phyloP scores from a whole-genome alignment of 106 monocot species.

The Agapanthus africanus region DNA sequence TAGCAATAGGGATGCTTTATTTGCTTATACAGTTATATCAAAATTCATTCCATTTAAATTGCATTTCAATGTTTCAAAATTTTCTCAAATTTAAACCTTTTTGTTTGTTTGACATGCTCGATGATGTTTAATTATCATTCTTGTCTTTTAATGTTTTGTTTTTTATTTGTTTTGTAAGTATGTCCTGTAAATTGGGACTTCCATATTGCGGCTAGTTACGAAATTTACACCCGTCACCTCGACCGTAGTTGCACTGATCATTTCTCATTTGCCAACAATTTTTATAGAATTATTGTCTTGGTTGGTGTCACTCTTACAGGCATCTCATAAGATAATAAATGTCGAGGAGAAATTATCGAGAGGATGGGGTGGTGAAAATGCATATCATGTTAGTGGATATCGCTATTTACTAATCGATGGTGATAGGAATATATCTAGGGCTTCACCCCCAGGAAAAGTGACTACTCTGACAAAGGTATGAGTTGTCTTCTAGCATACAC shows the following conservation, averaged over 20 bases:
- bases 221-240: background rate
- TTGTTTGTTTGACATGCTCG: background rate
- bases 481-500: background rate
- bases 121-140: conserved; percentile 8
- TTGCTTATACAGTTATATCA: background rate
- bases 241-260: too few relatives aligned
- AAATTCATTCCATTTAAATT: background rate
- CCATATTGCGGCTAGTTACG: background rate
- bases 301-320: conserved; percentile 25
- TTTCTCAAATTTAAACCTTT: background rate
- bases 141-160: background rate
- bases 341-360: conserved; percentile 76
- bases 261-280: background rate
- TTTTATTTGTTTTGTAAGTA: background rate
- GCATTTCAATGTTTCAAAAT: background rate
- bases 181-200: background rate
- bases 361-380: conserved; percentile 98
- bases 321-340: conserved; percentile 58
- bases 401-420: conserved; percentile 79
- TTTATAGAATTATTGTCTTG: background rate
- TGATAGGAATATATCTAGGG: conserved; percentile 67
- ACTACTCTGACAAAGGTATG: conserved; percentile 76
- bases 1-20: background rate
- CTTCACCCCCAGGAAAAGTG: conserved; percentile 90
- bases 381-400: conserved; percentile 94